phyloP scores from a whole-genome alignment of 345 rosid species.

The Litchi chinensis region DNA sequence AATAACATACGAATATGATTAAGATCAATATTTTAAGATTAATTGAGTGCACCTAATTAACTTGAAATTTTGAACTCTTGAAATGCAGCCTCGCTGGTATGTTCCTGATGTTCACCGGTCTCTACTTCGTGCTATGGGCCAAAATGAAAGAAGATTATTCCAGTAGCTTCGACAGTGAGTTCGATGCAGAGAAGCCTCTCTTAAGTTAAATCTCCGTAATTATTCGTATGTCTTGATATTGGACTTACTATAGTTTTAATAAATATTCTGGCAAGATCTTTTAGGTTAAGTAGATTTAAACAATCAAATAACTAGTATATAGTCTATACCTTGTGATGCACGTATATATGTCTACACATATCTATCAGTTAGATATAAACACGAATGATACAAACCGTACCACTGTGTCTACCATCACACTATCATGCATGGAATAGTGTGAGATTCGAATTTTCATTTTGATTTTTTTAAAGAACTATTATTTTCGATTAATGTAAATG shows the following conservation, averaged over 20 bases:
- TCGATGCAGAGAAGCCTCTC: slow-evolving; percentile 65
- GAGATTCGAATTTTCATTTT: no score
- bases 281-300: no score
- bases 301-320: no score
- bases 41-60: not conserved
- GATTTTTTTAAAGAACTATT: not conserved
- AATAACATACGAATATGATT: no score
- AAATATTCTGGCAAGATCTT: not conserved
- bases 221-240: not conserved
- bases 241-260: not conserved
- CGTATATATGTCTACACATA: not conserved
- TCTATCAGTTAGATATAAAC: not conserved
- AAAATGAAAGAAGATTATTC: slow-evolving; percentile 72
- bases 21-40: no score
- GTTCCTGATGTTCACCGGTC: slow-evolving; percentile 78
- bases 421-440: not conserved
- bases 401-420: not conserved
- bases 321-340: no score
- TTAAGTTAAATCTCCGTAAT: slow-evolving; percentile 38
- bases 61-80: not conserved
- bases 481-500: slow-evolving; percentile 4
- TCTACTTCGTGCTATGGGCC: slow-evolving; percentile 88
- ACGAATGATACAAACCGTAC: no score
- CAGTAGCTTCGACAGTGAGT: slow-evolving; percentile 45
- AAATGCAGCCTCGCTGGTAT: slow-evolving; percentile 76